Evolutionary conservation across 805 yeast species (phyloP).

Genomic region (Myxozyma lipomycoides): DNA sequence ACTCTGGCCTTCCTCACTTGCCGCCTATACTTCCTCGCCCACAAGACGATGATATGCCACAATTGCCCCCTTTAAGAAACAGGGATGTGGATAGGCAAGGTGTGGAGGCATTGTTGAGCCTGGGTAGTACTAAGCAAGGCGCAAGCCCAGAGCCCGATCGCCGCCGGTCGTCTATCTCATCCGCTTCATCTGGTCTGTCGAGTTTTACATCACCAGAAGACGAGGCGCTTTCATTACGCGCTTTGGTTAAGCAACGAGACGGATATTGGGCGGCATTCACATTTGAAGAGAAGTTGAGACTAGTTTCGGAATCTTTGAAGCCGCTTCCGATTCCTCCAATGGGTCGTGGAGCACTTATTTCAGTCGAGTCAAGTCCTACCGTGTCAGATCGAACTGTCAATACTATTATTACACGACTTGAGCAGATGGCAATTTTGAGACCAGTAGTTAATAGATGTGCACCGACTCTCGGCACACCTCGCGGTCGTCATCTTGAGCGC

Average conservation of each 20-base stretch:
- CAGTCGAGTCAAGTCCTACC: constrained; percentile 14
- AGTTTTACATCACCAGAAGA: not conserved
- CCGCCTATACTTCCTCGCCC: constrained; percentile 13
- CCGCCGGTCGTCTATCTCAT: not conserved
- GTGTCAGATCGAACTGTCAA: constrained; percentile 1
- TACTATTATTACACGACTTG: constrained; percentile 5
- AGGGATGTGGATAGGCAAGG: constrained; percentile 25
- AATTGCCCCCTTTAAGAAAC: not conserved
- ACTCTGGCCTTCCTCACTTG: not conserved
- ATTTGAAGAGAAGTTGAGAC: not conserved
- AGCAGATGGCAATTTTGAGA: constrained; percentile 5
- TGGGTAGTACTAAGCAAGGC: constrained; percentile 1
- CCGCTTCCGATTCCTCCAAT: not conserved
- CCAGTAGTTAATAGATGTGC: not conserved
- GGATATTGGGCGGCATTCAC: not conserved
- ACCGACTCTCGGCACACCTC: constrained; percentile 1
- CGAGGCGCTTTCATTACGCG: not conserved
- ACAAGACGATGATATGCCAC: constrained; percentile 1
- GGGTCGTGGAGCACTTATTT: constrained; percentile 22
- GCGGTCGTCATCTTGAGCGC: constrained; percentile 8
- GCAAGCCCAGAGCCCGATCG: not conserved
- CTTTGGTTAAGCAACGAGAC: not conserved
- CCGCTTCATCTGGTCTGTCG: constrained; percentile 1
- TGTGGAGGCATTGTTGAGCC: constrained; percentile 25
- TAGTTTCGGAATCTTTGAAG: not conserved